A percentile compares a stretch with the other conserved stretches of the same genome.
These are phyloP conservation scores for Massarina eburnea DNA, from an alignment of 2,329 filamentous ascomycete species.

Conservation along the genomic window DNA sequence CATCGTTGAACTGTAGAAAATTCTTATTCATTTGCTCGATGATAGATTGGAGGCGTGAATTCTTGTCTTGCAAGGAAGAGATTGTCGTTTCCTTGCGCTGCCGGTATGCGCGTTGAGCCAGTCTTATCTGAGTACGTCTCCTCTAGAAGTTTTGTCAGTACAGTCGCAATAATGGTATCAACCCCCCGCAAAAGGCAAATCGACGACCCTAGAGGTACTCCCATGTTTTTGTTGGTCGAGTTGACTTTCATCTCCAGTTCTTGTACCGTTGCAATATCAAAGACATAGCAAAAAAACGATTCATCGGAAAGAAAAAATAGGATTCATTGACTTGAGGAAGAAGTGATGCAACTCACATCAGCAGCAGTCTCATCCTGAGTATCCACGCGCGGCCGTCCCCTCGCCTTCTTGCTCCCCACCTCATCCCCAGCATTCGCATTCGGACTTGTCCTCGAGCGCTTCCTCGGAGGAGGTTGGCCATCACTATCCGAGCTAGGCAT, in stretches of 20 bases:
- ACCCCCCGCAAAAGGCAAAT: neutral
- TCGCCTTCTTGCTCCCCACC: slow-evolving; percentile 53
- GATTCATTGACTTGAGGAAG: neutral
- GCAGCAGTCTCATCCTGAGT: slow-evolving; percentile 75
- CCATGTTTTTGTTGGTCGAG: neutral
- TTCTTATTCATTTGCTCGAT: slow-evolving; percentile 74
- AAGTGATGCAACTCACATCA: slow-evolving; percentile 63
- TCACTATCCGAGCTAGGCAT: slow-evolving; percentile 31
- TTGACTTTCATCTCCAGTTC: neutral
- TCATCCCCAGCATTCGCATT: slow-evolving; percentile 26
- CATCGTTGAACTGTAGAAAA: slow-evolving; percentile 69
- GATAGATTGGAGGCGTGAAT: slow-evolving; percentile 66
- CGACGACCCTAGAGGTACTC: neutral
- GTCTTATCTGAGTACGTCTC: slow-evolving; percentile 81
- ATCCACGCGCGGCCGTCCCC: slow-evolving; percentile 75
- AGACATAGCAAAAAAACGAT: no score
- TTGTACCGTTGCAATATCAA: neutral
- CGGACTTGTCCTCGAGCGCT: slow-evolving; percentile 31
- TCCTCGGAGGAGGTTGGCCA: slow-evolving; percentile 27
- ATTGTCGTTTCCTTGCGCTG: slow-evolving; percentile 84
- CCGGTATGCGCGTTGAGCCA: slow-evolving; percentile 83
- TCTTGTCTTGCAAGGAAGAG: slow-evolving; percentile 68
- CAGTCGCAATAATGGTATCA: neutral
- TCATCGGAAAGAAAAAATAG: neutral
- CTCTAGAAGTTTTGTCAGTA: slow-evolving; percentile 52